Evolutionary conservation across 2,329 filamentous ascomycete genomes (phyloP), one percentile per base, ranked within the genome.

Genomic region (Epichloe sp.): DNA sequence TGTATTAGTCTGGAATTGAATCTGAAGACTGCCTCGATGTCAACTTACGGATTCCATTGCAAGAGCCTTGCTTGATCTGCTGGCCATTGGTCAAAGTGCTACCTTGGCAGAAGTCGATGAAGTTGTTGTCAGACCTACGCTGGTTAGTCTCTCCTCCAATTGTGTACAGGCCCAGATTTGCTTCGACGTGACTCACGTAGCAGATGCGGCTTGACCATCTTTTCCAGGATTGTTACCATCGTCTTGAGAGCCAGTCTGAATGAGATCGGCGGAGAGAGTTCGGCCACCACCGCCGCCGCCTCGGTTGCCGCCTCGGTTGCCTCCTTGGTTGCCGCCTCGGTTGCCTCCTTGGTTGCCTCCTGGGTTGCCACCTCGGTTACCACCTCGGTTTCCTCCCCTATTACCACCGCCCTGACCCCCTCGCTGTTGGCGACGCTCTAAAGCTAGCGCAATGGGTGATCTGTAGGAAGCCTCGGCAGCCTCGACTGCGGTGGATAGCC

Each of bases 61-160:
- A 85, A 37, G 80, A 84, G 19, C 81, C 81, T 4, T 57, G 63
- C 53, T 68, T 69, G 48, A 75, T 68, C 62, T 84, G 80, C 31
- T 74, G 65, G 59, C 80, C 81, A 59, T 85, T 80, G 55, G 80
- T 83, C 46, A 80, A 62, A 0, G 68, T 74, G 61, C 74, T 58
- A 44, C 74, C 76, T 4, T 63, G 53, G 60, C 78, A 82, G 63
- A 80, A 79, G 71, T 81, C 82, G 73, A 82, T 79, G 62, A 81
- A 82, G 68, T 82, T 82, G 68, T 70, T 68, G 17, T 67, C 54
- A 57, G 82, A 77, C 55, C 78, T 81, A 50, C 4, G 21, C 7
- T 4, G 35, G 8, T 3, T 36, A 23, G 23, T 14, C 12, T 23
- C 31, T 15, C 5, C 19, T 37, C 10, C 31, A 12, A 21, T 7